A percentile compares a stretch with the other conserved stretches of the same genome.
These are phyloP conservation scores for Globisporangium uncinulatum DNA, from an alignment of 352 stramenopile genomes.

Conservation along the genomic window DNA sequence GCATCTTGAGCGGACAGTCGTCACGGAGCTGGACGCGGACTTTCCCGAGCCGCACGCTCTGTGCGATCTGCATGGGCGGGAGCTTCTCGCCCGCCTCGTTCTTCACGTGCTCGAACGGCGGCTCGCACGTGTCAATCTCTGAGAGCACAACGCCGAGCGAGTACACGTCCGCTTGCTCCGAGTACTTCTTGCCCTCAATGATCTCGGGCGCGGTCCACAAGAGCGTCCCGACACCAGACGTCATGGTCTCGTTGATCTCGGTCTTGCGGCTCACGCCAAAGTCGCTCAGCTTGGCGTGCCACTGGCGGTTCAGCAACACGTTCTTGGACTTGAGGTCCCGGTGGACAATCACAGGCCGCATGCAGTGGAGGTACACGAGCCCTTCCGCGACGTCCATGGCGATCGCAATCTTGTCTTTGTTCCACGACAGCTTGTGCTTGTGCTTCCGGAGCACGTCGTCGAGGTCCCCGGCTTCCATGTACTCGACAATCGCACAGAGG, in stretches of 20 bases:
- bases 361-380: slow-evolving; percentile 79
- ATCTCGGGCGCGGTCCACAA: slow-evolving; percentile 88
- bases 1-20: slow-evolving; percentile 53
- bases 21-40: slow-evolving; percentile 42
- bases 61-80: slow-evolving; percentile 66
- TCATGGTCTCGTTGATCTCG: slow-evolving; percentile 68
- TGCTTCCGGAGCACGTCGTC: slow-evolving; percentile 47
- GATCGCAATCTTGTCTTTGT: slow-evolving; percentile 70
- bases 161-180: slow-evolving; percentile 86
- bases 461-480: slow-evolving; percentile 72
- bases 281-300: slow-evolving; percentile 81
- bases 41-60: slow-evolving; percentile 50
- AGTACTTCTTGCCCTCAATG: slow-evolving; percentile 82
- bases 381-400: slow-evolving; percentile 79
- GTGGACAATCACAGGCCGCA: slow-evolving; percentile 71
- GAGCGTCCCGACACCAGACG: slow-evolving; percentile 70
- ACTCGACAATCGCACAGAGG: slow-evolving; percentile 74
- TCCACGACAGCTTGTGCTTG: slow-evolving; percentile 53
- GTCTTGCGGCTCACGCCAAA: slow-evolving; percentile 82
- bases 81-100: slow-evolving; percentile 41
- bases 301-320: slow-evolving; percentile 62
- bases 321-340: slow-evolving; percentile 88
- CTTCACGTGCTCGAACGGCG: slow-evolving; percentile 48
- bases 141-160: slow-evolving; percentile 81
- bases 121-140: slow-evolving; percentile 66